Conservation (phyloP, 345 rosid species). For the Litchi chinensis region DNA sequence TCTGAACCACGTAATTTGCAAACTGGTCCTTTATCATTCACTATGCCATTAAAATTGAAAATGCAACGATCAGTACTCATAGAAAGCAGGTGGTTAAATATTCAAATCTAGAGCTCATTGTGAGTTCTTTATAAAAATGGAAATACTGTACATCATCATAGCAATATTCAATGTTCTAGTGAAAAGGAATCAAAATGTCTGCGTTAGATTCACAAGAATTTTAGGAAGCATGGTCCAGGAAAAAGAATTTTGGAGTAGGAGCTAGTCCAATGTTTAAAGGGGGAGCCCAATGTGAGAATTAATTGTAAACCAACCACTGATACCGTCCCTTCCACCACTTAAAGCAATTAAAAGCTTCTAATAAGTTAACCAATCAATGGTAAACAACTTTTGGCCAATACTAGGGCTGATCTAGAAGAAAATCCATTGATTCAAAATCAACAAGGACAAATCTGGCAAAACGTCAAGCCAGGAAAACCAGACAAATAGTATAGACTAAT, state of each 20-base stretch:
- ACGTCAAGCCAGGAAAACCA: neutral
- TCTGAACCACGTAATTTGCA: conserved; percentile 94
- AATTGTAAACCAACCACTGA: no score
- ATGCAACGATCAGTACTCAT: neutral
- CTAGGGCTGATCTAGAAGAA: neutral
- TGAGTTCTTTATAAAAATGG: neutral
- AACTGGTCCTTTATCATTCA: conserved; percentile 98
- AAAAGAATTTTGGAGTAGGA: neutral
- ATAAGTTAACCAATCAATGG: neutral
- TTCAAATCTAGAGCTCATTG: neutral
- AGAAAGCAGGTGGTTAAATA: neutral
- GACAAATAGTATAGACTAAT: neutral
- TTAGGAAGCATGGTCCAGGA: neutral
- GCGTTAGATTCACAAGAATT: neutral
- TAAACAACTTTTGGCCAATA: neutral
- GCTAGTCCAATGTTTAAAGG: neutral
- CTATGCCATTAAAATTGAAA: conserved; percentile 35
- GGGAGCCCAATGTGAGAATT: neutral
- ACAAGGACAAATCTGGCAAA: neutral
- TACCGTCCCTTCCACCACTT: neutral
- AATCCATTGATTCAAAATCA: neutral
- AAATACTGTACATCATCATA: neutral
- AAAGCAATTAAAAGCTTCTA: neutral
- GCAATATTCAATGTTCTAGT: neutral
- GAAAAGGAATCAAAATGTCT: neutral